Percentiles rank a stretch among this genome's conserved stretches.
phyloP scores from a whole-genome alignment of 2,329 filamentous ascomycete genomes.

The Lithohypha guttulata region DNA sequence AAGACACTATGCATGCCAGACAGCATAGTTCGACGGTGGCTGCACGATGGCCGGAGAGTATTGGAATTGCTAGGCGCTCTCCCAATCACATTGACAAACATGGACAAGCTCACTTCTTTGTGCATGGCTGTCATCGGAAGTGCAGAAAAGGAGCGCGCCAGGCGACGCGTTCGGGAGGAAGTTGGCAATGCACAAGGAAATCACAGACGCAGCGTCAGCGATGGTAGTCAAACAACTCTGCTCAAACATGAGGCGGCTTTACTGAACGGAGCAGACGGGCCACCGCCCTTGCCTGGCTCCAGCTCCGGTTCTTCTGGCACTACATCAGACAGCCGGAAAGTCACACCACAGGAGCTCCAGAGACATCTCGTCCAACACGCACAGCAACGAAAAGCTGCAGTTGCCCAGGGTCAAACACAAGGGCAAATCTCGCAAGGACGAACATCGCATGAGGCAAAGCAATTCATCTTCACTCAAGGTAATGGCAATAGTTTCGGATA shows the following conservation, averaged over 20 bases:
- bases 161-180: background rate
- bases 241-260: conserved; percentile 1
- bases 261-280: background rate
- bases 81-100: conserved; percentile 28
- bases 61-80: conserved; percentile 40
- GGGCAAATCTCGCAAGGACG: too few species aligned
- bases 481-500: too few species aligned
- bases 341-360: conserved; percentile 1
- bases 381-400: background rate
- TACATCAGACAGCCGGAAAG: background rate
- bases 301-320: background rate
- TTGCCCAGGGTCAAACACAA: background rate
- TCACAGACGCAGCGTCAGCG: conserved; percentile 8
- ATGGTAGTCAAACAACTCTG: conserved; percentile 1
- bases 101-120: conserved; percentile 29
- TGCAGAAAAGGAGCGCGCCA: conserved; percentile 8
- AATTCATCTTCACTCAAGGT: background rate
- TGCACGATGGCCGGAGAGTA: conserved; percentile 39
- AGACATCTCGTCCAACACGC: background rate
- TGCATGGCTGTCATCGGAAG: conserved; percentile 14
- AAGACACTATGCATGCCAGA: conserved; percentile 43
- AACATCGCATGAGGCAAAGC: background rate
- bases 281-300: conserved; percentile 4
- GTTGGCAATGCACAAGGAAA: background rate
- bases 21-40: conserved; percentile 38